phyloP scores from a whole-genome alignment of 2,329 filamentous ascomycete species.

The Arachnopeziza araneosa region DNA sequence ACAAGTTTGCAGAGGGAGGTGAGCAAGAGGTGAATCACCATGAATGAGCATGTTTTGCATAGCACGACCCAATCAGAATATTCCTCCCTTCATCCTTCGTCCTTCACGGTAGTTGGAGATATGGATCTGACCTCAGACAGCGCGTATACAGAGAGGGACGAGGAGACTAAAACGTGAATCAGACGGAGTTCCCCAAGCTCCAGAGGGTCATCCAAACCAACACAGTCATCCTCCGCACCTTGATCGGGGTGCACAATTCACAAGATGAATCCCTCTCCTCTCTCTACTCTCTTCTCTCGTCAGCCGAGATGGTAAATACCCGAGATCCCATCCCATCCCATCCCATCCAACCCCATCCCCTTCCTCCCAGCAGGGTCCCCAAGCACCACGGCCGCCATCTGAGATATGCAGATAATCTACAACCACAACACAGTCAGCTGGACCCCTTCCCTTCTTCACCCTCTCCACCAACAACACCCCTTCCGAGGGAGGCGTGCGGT shows the following conservation, averaged over 20 bases:
- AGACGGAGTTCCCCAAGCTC: no score
- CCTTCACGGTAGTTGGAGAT: neutral
- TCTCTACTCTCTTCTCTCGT: neutral
- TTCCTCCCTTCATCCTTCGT: slow-evolving; percentile 2
- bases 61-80: neutral
- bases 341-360: neutral
- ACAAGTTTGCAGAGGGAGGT: neutral
- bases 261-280: neutral
- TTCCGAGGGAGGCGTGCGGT: neutral
- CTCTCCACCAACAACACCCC: no score
- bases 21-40: neutral
- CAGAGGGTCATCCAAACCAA: no score
- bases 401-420: neutral
- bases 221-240: no score
- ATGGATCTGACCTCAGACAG: neutral
- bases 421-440: neutral
- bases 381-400: no score
- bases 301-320: neutral
- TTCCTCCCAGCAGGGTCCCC: neutral
- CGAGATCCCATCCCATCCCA: neutral
- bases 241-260: neutral
- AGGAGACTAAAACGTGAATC: no score
- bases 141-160: neutral
- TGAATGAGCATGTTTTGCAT: neutral
- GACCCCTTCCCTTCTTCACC: neutral